phyloP scores from a whole-genome alignment of 805 yeast species.

The Huiozyma sinensis region DNA sequence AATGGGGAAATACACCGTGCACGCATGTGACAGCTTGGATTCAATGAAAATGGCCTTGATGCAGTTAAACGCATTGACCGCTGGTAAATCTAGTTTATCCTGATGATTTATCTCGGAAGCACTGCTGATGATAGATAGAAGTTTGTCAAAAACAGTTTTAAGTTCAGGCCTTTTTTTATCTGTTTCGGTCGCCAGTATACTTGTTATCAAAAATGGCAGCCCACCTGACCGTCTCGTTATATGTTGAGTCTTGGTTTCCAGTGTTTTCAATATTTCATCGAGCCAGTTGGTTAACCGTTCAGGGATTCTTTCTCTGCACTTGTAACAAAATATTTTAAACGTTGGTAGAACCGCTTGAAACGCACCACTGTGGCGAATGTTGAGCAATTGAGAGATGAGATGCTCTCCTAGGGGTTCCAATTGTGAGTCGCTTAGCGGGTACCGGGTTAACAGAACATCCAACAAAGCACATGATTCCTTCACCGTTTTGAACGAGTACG shows the following conservation, averaged over 20 bases:
- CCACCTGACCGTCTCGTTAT: slow-evolving; percentile 92
- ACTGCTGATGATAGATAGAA: slow-evolving; percentile 42
- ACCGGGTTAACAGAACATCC: slow-evolving; percentile 32
- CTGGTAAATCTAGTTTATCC: slow-evolving; percentile 67
- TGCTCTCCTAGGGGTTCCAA: slow-evolving; percentile 37
- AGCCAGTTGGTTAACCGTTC: slow-evolving; percentile 49
- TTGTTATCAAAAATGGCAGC: slow-evolving; percentile 68
- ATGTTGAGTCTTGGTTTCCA: slow-evolving; percentile 49
- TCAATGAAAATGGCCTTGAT: slow-evolving; percentile 67
- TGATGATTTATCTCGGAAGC: slow-evolving; percentile 36
- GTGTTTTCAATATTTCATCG: slow-evolving; percentile 37
- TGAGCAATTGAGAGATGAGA: slow-evolving; percentile 54
- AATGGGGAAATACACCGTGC: slow-evolving; percentile 41
- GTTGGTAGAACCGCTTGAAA: slow-evolving; percentile 82
- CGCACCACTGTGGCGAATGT: slow-evolving; percentile 84
- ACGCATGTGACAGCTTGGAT: slow-evolving; percentile 45
- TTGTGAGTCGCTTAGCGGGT: slow-evolving; percentile 19
- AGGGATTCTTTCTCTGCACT: slow-evolving; percentile 36
- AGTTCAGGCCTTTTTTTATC: slow-evolving; percentile 32
- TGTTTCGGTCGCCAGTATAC: slow-evolving; percentile 48
- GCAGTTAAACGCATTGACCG: slow-evolving; percentile 88
- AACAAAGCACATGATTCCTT: slow-evolving; percentile 61
- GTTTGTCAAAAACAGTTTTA: slow-evolving; percentile 37
- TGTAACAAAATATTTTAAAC: slow-evolving; percentile 51
- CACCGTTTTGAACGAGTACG: slow-evolving; percentile 74